Evolutionary conservation across 2,329 filamentous ascomycete species (phyloP).

Genomic region (Colletotrichum cordylinicola): DNA sequence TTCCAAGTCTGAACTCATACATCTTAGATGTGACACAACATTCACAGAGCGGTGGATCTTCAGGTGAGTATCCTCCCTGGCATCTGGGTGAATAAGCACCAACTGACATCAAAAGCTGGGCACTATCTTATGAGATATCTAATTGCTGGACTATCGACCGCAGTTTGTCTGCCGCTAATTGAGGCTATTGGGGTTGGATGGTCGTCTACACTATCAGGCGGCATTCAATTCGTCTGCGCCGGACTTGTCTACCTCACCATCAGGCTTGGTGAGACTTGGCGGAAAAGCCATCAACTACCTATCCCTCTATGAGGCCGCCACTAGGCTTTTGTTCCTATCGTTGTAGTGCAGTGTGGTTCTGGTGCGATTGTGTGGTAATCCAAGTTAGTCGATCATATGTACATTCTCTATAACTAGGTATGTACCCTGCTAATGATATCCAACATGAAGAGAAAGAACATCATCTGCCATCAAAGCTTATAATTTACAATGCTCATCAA

Average conservation of each 20-base stretch:
- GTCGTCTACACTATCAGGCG: constrained; percentile 71
- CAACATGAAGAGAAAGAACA: not conserved
- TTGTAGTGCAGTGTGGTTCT: not conserved
- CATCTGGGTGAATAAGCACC: constrained; percentile 51
- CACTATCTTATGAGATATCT: constrained; percentile 83
- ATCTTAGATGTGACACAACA: constrained; percentile 81
- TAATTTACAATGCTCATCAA: not conserved
- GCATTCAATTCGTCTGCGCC: not conserved
- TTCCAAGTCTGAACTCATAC: constrained; percentile 79
- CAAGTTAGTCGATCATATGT: not conserved
- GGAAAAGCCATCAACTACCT: not conserved
- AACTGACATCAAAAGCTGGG: constrained; percentile 75
- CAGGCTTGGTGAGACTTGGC: not conserved
- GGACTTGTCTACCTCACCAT: not conserved
- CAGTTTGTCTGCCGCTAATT: constrained; percentile 74
- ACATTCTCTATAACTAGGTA: not conserved
- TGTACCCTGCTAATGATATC: too few relatives aligned
- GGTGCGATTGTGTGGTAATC: not conserved
- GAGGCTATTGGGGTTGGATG: constrained; percentile 78
- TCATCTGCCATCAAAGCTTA: fast-evolving
- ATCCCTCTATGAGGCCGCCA: not conserved
- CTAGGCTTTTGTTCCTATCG: not conserved
- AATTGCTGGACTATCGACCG: constrained; percentile 74
- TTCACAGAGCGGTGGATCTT: not conserved
- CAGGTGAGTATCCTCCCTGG: not conserved